A percentile compares a stretch with the other conserved stretches of the same genome.
Evolutionary conservation across 768 basidiomycete species (phyloP).

Genomic region (Galerina sulciceps): DNA sequence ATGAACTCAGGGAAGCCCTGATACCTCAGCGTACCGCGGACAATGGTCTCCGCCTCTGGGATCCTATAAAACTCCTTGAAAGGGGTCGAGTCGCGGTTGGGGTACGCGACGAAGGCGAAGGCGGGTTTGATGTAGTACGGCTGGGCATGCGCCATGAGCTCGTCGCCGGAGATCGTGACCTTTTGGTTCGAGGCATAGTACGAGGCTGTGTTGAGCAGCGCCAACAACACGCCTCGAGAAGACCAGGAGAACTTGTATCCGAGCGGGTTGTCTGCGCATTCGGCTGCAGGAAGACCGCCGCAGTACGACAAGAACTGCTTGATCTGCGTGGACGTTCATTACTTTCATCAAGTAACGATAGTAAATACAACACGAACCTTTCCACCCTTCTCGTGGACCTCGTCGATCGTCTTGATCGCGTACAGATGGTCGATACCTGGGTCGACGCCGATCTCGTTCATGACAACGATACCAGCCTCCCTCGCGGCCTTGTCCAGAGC

Average conservation of each 20-base stretch:
- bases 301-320: conserved; percentile 95
- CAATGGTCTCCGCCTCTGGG: conserved; percentile 89
- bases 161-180: conserved; percentile 70
- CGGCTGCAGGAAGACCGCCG: conserved; percentile 92
- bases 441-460: conserved; percentile 98
- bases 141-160: conserved; percentile 89
- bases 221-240: conserved; percentile 92
- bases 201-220: conserved; percentile 88
- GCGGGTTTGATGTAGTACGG: conserved; percentile 96
- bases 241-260: conserved; percentile 99
- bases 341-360: background rate
- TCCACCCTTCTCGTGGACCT: conserved; percentile 93
- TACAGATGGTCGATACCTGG: conserved; percentile 95
- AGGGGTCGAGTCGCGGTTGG: conserved; percentile 91
- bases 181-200: conserved; percentile 72
- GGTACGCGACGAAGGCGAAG: conserved; percentile 95
- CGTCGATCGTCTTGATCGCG: conserved; percentile 91
- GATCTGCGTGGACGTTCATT: conserved; percentile 48
- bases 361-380: conserved; percentile 59
- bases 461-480: conserved; percentile 88
- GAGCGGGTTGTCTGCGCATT: conserved; percentile 90
- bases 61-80: conserved; percentile 94
- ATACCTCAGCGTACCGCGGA: conserved; percentile 93
- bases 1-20: conserved; percentile 98
- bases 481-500: conserved; percentile 82